phyloP scores from a whole-genome alignment of 176 grass and related monocot genomes.

The sorghum (Sorghum bicolor) region DNA sequence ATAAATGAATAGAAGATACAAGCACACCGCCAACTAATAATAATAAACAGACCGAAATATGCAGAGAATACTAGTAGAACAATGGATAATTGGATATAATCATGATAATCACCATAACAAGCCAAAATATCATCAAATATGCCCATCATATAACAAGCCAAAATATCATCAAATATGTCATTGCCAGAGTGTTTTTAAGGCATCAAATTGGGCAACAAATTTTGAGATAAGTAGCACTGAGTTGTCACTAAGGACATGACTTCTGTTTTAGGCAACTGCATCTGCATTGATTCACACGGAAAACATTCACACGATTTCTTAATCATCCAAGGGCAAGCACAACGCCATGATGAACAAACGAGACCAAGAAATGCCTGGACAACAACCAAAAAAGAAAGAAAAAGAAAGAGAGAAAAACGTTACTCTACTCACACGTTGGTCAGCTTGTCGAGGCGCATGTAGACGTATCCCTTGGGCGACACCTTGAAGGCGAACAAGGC shows the following conservation, averaged over 20 bases:
- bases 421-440: conserved; percentile 34
- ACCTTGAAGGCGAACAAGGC: conserved; percentile 86
- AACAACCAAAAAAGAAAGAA: not conserved
- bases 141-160: not conserved
- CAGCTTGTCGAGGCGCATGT: conserved; percentile 83
- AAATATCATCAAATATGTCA: not conserved
- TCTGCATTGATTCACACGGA: not conserved
- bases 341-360: not conserved
- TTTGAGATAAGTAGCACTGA: not conserved
- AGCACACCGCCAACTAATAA: not conserved
- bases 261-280: not conserved
- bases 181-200: not conserved
- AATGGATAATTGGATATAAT: not conserved
- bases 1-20: conserved; percentile 2
- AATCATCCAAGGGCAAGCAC: not conserved
- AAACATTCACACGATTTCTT: not conserved
- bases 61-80: not conserved
- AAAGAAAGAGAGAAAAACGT: not conserved
- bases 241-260: too few species aligned
- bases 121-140: not conserved
- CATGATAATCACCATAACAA: not conserved
- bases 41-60: not conserved
- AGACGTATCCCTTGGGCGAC: conserved; percentile 85
- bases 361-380: not conserved
- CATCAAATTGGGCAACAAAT: not conserved